Base-by-base conservation (phyloP, 2,329 filamentous ascomycete genomes). In the Penicillium sp. region DNA sequence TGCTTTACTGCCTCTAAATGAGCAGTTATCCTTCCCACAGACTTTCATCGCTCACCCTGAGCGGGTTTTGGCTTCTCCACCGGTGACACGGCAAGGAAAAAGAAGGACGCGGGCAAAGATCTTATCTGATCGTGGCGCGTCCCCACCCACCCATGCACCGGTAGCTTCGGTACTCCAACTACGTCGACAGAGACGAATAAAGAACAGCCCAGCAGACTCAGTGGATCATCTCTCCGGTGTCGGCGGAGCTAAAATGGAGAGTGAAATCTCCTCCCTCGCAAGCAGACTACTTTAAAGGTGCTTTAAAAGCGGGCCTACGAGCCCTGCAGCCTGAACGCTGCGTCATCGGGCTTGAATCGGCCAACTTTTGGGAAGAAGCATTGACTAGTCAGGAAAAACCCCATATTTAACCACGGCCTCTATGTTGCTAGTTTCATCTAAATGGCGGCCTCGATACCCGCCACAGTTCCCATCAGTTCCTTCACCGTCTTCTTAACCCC, bases 401-500 rank as follows among this genome's bases (percentile, higher is more conserved):
- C 20, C 31, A 16, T 8, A 6, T 16, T 28, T 6, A 31, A 10
- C 23, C 22, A 38, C 14, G 24, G 13, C 20, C 29, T 10, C n/a
- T 26, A 4, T 41, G 16, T 3, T 24, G 20, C 28, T 28, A 35
- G 26, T n/a, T 20, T 16, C 13, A 44, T 32, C 32, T 52, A 60
- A 18, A 65, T 45, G 26, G 26, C 49, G 20, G 49, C 63, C 58
- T 76, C 73, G 55, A 75, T 62, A 44, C 56, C 57, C n/a, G 64
- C 65, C 57, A 75, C 55, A 43, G 66, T 63, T 31, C 55, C 64
- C 64, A 76, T 74, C 34, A 64, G 58, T 24, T 61, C 61, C 49
- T 57, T 56, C 32, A 77, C 70, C 34, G 59, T 65, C 59, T 69
- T 61, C 68, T 75, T 76, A n/a, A 64, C 68, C 26, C 55, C 67